Evolutionary conservation across 176 grass and related monocot species (phyloP), one percentile per base, ranked within the genome.

Genomic region (Eleusine indica): DNA sequence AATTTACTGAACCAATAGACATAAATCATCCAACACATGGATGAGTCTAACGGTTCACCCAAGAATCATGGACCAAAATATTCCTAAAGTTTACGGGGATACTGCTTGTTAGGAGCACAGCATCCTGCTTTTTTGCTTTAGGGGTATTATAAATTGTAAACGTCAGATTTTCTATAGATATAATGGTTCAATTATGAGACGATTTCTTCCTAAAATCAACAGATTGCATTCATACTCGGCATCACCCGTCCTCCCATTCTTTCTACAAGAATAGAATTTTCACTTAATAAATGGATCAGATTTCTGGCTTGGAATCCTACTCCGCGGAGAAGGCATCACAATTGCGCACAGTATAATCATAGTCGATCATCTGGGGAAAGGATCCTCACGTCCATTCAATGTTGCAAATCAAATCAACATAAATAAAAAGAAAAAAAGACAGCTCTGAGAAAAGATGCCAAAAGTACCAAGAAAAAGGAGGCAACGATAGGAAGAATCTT

Each of bases 361-460:
- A 89, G 85, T 91, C 83, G 88, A 91, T 94, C 47, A 89, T 62
- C 60, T 81, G 92, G 88, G 92, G 88, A 91, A 94, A 88, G 73
- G 86, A 85, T 90, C 89, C 64, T 85, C 86, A 88, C 42, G 12
- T 87, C 89, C 89, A 82, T 76, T 44, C 41, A 43, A 73, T 44
- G 42, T 21, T 0, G 11, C 16, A 2, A 0, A 12, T 42, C 3
- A 10, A 22, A 10, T n/a, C 0, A 9, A 19, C 5, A 3, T 21
- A 21, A 57, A 21, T 6, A 21, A 3, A 49, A 13, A 3, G 2
- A 51, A 13, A 15, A 51, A 15, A 14, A 0, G 14, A 14, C 11
- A 49, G 3, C 13, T 15, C 48, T 14, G 43, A 15, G 48, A 51
- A 51, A 4, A 14, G 12, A 1, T 14, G 47, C 47, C 3, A 17